Conservation (phyloP, 495 filamentous ascomycete species). For the Aspergillus sclerotioniger region DNA sequence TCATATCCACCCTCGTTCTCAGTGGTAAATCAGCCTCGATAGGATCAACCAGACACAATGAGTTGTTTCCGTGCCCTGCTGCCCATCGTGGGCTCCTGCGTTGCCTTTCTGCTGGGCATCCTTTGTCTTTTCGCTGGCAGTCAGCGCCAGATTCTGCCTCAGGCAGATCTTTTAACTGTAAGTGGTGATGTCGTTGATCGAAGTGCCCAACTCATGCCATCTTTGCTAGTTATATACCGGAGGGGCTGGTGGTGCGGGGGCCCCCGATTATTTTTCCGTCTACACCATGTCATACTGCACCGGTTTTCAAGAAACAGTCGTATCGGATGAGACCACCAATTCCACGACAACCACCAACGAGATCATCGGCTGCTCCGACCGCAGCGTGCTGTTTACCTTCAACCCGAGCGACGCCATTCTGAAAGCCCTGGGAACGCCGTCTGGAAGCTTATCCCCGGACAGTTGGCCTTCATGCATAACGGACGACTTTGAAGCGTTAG, state of each 20-base stretch:
- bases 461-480: slow-evolving; percentile 7
- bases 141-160: slow-evolving; percentile 12
- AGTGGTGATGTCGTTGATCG: neutral
- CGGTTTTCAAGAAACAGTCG: slow-evolving; percentile 7
- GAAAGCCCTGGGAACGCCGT: neutral
- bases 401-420: slow-evolving; percentile 10
- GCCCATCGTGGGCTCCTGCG: slow-evolving; percentile 2
- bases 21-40: no score
- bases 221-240: neutral
- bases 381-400: slow-evolving; percentile 11
- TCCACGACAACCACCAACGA: slow-evolving; percentile 1
- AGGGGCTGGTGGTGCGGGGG: neutral
- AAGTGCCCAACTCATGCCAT: neutral
- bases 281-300: slow-evolving; percentile 17
- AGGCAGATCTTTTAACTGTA: slow-evolving; percentile 12
- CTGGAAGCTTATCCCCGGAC: neutral
- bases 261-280: slow-evolving; percentile 13
- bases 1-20: no score
- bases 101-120: slow-evolving; percentile 11
- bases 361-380: slow-evolving; percentile 9
- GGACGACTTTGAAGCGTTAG: slow-evolving; percentile 10
- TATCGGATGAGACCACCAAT: slow-evolving; percentile 1
- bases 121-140: slow-evolving; percentile 15
- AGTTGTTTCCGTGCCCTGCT: neutral
- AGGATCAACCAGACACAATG: neutral